Evolutionary conservation across 164 flowering plant species (phyloP), one percentile per base, ranked within the genome.

Genomic region (Amborella trichopoda): DNA sequence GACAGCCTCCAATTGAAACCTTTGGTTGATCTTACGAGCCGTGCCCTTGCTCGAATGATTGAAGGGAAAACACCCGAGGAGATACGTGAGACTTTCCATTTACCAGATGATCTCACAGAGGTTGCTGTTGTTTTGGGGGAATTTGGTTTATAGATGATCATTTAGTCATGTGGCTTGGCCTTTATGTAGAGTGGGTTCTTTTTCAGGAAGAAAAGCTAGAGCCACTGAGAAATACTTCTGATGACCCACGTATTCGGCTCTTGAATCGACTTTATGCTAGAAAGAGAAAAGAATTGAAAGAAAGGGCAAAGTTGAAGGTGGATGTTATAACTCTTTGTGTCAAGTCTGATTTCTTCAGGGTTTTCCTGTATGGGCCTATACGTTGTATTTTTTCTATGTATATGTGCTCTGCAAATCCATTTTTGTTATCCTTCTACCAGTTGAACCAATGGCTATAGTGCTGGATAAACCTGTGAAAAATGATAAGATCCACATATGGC

Each of bases 101-200:
- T 89, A 48, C 97, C 95, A 34, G 97, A 85, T 74, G 97, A 89
- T 62, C 95, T 89, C 23, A 89, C 97, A 18, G 97, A 89, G 93
- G 97, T 88, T 53, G 60, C 53, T 55, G 28, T 23, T 60, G 36
- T 44, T 56, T 56, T 40, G 28, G 48, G n/a, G 60, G 40, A 37
- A 37, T n/a, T 18, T n/a, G 19, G 14, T 42, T 30, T 38, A 30
- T 36, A 48, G 28, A 44, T 19, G 10, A 3, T 51, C 14, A 39
- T 27, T 23, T 6, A 21, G 22, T 17, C 26, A 34, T 23, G 6
- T 44, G 20, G 26, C 16, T 26, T 28, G 9, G 40, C 53, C 40
- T 28, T 56, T n/a, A 55, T 42, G 11, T 2, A 22, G 20, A 41
- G 40, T 34, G 65, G 24, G 18, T 50, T 53, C 19, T 44, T 25